Conservation (phyloP, 495 filamentous ascomycete species). For the Penicillium longicatenatum region DNA sequence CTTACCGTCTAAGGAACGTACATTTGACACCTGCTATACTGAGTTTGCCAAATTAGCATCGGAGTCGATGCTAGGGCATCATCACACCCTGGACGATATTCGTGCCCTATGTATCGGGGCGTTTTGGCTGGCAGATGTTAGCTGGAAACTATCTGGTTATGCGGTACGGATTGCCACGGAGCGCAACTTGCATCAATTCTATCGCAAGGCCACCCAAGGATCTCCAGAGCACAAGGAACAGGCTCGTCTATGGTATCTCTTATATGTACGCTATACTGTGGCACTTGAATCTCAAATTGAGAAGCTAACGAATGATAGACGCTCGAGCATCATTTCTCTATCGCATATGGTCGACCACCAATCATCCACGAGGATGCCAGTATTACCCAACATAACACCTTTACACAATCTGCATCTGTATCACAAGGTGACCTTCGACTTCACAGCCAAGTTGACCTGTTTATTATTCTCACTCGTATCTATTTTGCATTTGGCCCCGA, state of each 20-base stretch:
- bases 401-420: slow-evolving; percentile 45
- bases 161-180: slow-evolving; percentile 60
- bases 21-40: slow-evolving; percentile 52
- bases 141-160: slow-evolving; percentile 58
- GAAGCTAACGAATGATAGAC: slow-evolving; percentile 35
- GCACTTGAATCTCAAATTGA: not conserved
- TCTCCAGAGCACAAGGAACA: slow-evolving; percentile 49
- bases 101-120: slow-evolving; percentile 55
- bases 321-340: slow-evolving; percentile 58
- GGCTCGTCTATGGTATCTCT: slow-evolving; percentile 53
- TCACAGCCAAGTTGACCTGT: slow-evolving; percentile 59
- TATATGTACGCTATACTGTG: slow-evolving; percentile 44
- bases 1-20: slow-evolving; percentile 47
- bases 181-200: slow-evolving; percentile 52
- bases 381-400: slow-evolving; percentile 53
- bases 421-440: slow-evolving; percentile 55
- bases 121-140: slow-evolving; percentile 58
- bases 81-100: slow-evolving; percentile 53
- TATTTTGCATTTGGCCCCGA: slow-evolving; percentile 62
- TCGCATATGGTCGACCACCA: slow-evolving; percentile 56
- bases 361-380: slow-evolving; percentile 57
- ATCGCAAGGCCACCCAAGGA: slow-evolving; percentile 49
- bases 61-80: slow-evolving; percentile 53
- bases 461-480: slow-evolving; percentile 58
- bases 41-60: slow-evolving; percentile 55